Conservation (phyloP, 139 green algal species). For the Chlorella sp. region DNA sequence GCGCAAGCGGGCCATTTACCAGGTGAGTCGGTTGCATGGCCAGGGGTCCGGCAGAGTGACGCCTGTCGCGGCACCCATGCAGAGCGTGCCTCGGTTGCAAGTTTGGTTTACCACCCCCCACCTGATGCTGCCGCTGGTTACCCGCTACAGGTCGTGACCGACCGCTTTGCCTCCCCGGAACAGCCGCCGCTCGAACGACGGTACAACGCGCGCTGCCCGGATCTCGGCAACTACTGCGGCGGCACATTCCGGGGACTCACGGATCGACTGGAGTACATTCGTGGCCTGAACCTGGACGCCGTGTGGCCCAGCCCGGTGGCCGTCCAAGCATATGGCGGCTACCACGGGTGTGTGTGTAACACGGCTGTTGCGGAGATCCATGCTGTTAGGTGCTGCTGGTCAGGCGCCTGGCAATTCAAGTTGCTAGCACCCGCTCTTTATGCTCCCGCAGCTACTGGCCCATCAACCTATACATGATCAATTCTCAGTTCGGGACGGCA, state of each 20-base stretch:
- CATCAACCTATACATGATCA: not conserved
- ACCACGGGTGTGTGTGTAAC: too few relatives aligned
- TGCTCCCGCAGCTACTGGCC: constrained; percentile 18
- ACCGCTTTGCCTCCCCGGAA: not conserved
- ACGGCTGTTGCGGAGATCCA: too few relatives aligned
- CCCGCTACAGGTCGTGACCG: not conserved
- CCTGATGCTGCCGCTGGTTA: too few relatives aligned
- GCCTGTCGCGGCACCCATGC: too few relatives aligned
- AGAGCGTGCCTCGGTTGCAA: too few relatives aligned
- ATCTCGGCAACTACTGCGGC: not conserved
- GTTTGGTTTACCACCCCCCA: too few relatives aligned
- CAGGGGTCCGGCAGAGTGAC: too few relatives aligned
- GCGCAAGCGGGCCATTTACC: not conserved
- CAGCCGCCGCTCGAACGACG: not conserved
- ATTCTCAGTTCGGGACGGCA: not conserved
- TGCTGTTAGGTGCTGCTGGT: too few relatives aligned
- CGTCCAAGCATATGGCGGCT: not conserved
- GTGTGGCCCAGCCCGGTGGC: not conserved
- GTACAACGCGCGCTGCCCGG: not conserved
- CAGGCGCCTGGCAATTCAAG: too few relatives aligned
- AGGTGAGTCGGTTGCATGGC: not conserved
- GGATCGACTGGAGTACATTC: not conserved
- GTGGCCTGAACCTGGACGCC: not conserved
- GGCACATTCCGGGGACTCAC: not conserved
- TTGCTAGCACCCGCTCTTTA: too few relatives aligned